Conservation (phyloP, 1,139 yeast species). For the Suhomyces wounanorum region DNA sequence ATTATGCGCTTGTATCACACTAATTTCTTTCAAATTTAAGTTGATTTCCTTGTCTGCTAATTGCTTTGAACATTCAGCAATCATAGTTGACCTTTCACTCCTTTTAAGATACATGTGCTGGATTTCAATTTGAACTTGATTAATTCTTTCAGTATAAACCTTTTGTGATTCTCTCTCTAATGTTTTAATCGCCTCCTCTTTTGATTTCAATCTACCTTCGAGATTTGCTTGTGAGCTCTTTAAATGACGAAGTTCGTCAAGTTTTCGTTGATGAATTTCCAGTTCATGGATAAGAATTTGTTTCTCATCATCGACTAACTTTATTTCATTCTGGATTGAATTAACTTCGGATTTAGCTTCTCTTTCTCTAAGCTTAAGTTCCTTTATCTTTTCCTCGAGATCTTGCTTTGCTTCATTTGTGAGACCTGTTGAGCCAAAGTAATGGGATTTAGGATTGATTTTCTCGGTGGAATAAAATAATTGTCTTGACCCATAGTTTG, state of each 20-base stretch:
- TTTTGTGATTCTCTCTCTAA: conserved; percentile 29
- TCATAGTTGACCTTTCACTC: conserved; percentile 19
- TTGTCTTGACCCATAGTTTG: conserved; percentile 61
- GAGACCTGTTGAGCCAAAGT: conserved; percentile 49
- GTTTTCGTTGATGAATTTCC: conserved; percentile 22
- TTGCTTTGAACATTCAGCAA: conserved; percentile 21
- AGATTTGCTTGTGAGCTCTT: conserved; percentile 14
- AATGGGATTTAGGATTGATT: conserved; percentile 29
- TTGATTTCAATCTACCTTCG: conserved; percentile 22
- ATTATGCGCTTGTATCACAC: conserved; percentile 36
- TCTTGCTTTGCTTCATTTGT: conserved; percentile 34
- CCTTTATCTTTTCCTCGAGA: conserved; percentile 22
- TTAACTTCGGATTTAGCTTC: conserved; percentile 18
- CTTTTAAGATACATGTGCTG: conserved; percentile 27
- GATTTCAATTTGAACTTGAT: conserved; percentile 25
- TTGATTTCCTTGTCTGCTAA: conserved; percentile 26
- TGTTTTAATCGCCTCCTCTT: conserved; percentile 26
- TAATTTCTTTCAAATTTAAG: conserved; percentile 24
- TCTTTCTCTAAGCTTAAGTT: conserved; percentile 21
- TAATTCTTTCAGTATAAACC: conserved; percentile 34
- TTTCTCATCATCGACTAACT: conserved; percentile 11
- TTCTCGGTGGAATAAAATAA: conserved; percentile 43
- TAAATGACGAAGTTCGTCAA: conserved; percentile 21
- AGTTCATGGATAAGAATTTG: conserved; percentile 14
- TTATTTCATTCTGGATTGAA: conserved; percentile 13